Percentiles rank a stretch among this genome's conserved stretches.
Evolutionary conservation across 2,329 filamentous ascomycete species (phyloP).

Genomic region (Aureobasidium sp.): DNA sequence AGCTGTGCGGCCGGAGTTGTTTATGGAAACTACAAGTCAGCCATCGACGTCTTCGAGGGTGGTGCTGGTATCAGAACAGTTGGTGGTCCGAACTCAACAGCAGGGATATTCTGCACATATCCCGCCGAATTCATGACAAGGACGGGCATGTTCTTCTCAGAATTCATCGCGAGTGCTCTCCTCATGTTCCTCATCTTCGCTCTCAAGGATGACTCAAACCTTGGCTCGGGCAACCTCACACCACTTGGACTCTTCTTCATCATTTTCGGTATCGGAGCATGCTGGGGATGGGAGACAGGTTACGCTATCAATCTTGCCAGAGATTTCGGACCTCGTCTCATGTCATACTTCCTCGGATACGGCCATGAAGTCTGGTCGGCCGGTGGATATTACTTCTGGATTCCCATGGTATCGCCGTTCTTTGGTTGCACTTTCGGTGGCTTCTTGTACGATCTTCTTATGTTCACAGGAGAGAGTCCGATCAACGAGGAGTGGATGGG

Average conservation of each 20-base stretch:
- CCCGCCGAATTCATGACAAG: conserved; percentile 37
- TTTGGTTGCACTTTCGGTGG: conserved; percentile 57
- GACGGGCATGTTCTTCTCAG: conserved; percentile 63
- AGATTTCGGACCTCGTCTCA: conserved; percentile 63
- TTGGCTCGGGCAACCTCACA: conserved; percentile 51
- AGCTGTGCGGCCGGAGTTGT: conserved; percentile 40
- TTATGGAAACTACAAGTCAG: conserved; percentile 37
- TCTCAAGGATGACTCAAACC: conserved; percentile 52
- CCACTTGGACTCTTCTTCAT: conserved; percentile 63
- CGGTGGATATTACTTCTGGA: conserved; percentile 65
- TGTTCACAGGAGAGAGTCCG: conserved; percentile 64
- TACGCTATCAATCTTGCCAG: conserved; percentile 60
- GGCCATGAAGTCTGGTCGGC: conserved; percentile 59
- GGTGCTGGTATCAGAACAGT: conserved; percentile 54
- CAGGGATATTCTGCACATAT: conserved; percentile 68
- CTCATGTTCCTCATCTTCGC: conserved; percentile 66
- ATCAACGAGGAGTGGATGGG: conserved; percentile 63
- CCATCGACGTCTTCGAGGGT: conserved; percentile 37
- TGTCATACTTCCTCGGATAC: conserved; percentile 63
- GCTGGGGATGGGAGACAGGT: conserved; percentile 62
- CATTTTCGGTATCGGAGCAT: conserved; percentile 59
- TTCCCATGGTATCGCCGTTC: conserved; percentile 68
- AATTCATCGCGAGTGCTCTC: conserved; percentile 61
- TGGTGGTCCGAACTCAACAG: conserved; percentile 25
- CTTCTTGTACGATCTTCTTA: conserved; percentile 56